Base-by-base conservation (phyloP, 2,329 filamentous ascomycete genomes). In the Phialophora verrucosa region DNA sequence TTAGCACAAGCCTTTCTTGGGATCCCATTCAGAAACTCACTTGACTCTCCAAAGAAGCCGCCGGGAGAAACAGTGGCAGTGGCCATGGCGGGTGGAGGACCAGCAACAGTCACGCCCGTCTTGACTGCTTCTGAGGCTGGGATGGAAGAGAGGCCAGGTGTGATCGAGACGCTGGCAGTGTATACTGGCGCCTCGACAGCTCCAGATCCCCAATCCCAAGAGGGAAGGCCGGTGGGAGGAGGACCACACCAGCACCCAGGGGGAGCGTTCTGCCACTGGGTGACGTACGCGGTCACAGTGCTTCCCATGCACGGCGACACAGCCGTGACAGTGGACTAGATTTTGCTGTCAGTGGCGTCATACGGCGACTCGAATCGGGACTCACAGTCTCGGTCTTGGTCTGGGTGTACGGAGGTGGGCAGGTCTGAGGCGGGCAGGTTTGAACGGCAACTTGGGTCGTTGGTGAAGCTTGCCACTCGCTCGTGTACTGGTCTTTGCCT, bases 81-180 rank as follows among this genome's bases (percentile, higher is more conserved):
- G 27, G 66, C 32, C 42, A 66, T 32, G 38, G 59, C 61, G 14
- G 60, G 50, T 14, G 66, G 62, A 31, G 62, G 38, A 25, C 51
- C 67, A 38, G 67, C 67, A 1, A 65, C 66, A 2, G 66, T 69
- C 29, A 70, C 69, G 35, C 69, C 69, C 12, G 69, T 70, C 65
- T 65, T 27, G 29, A 70, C 56, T 2, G 70, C 70, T n/a, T 69
- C 62, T 10, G 69, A 53, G 11, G 66, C 66, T 20, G 70, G 70
- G 27, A 72, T 70, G 12, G 69, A 71, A 10, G 69, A 70, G 8
- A 69, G 62, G 38, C 70, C 70, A 23, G 62, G 67, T 14, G 38
- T 63, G n/a, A 70, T 62, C n/a, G 67, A 67, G 8, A 60, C 62
- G 14, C 60, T 60, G 50, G 44, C 25, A n/a, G 63, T 68, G 47